Evolutionary conservation across 2,329 filamentous ascomycete species (phyloP), one percentile per base, ranked within the genome.

Genomic region (Cyphellophora attinorum): DNA sequence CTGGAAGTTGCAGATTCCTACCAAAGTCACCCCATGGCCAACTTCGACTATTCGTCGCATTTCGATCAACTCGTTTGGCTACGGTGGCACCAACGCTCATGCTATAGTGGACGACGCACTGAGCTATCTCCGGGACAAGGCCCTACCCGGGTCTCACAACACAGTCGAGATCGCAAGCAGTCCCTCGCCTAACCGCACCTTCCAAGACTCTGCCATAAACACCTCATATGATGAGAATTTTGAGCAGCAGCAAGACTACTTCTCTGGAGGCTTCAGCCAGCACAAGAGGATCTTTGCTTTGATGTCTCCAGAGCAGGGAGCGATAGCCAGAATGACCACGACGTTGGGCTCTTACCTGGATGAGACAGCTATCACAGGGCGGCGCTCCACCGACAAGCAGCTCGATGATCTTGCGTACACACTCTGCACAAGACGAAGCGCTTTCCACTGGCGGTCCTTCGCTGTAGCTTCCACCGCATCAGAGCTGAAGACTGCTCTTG

Each of bases 81-180:
- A 37, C 30, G 42, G 41, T 16, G 46, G 46, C 25, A 23, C 39
- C 2, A 48, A 47, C 34, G 44, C 42, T 4, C 45, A 47, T 29
- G 34, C 34, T 21, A 39, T 46, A 16, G 11, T 46, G 16, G 40
- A 47, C 17, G 31, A 40, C 29, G 42, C 42, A 14, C 38, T 37
- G 27, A 35, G 38, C 30, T 41, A 31, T 21, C 21, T 35, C 19
- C 32, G 36, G 25, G 11, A 18, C 8, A 33, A 31, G 10, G 15
- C 16, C 17, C 31, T 38, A 6, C 31, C 12, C n/a, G 38, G 31
- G 12, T 32, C 27, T 15, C 40, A 40, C 27, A 32, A 18, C 12
- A 38, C 35, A 11, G 31, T 34, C 14, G 31, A 25, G 12, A 31
- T 19, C 11, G 19, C 25, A 13, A n/a, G 12, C 13, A 4, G 14